Conservation (phyloP, 768 basidiomycete species). For the Pleurotus eryngii region DNA sequence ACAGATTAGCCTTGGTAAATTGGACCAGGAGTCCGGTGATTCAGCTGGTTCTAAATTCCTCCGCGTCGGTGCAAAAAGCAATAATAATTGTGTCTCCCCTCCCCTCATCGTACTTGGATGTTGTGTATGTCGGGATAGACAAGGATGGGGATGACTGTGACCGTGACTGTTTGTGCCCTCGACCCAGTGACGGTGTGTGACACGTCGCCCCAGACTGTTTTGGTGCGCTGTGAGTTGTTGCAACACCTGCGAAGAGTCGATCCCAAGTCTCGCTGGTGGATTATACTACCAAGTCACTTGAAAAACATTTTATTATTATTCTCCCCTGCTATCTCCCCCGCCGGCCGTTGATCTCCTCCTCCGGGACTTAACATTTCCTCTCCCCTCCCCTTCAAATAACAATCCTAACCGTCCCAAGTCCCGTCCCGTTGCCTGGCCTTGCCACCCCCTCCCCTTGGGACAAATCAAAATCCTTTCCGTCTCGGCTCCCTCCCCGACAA, state of each 20-base stretch:
- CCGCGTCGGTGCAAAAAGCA: neutral
- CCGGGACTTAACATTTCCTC: neutral
- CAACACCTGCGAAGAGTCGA: conserved; percentile 2
- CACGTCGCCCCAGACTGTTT: neutral
- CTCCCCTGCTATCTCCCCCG: neutral
- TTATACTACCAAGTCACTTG: neutral
- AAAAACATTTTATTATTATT: conserved; percentile 1
- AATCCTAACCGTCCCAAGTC: neutral
- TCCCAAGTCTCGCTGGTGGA: neutral
- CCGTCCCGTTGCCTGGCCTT: conserved; percentile 1
- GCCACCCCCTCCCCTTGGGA: neutral
- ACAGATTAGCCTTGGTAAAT: conserved; percentile 8
- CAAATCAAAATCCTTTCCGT: conserved; percentile 3
- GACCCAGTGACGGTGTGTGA: conserved; percentile 4
- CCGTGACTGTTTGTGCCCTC: conserved; percentile 3
- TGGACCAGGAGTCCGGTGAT: conserved; percentile 1
- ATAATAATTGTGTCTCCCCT: neutral
- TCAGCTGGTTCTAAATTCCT: neutral
- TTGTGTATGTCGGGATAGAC: neutral
- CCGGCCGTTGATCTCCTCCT: neutral
- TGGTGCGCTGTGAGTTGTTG: neutral
- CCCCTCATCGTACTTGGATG: neutral
- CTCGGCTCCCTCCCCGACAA: neutral
- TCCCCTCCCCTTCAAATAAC: neutral
- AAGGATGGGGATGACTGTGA: neutral